These are phyloP conservation scores for Pilatotrama ljubarskyi DNA, from an alignment of 768 basidiomycete genomes.

Conservation along the genomic window DNA sequence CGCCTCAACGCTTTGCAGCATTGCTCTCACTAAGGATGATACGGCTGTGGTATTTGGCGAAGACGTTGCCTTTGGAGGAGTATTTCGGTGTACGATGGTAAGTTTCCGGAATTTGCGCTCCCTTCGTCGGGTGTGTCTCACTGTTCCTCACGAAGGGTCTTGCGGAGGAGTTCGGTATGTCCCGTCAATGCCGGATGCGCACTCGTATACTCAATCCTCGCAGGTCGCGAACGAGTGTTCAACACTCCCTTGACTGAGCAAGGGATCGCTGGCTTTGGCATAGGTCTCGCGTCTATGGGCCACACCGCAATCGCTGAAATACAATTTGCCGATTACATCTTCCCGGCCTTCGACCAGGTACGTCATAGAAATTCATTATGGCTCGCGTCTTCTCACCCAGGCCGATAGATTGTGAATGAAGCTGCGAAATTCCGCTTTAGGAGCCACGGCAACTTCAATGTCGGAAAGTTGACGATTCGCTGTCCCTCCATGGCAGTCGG, in stretches of 20 bases:
- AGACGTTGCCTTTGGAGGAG: conserved; percentile 92
- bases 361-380: conserved; percentile 6
- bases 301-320: conserved; percentile 95
- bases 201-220: neutral
- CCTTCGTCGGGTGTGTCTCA: neutral
- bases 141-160: conserved; percentile 55
- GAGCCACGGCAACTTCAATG: conserved; percentile 80
- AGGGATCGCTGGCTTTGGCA: conserved; percentile 93
- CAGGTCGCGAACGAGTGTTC: conserved; percentile 90
- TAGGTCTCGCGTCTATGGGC: conserved; percentile 90
- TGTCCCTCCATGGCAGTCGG: conserved; percentile 90
- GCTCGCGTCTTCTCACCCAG: neutral
- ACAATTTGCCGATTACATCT: conserved; percentile 90
- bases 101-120: neutral
- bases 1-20: conserved; percentile 43
- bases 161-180: conserved; percentile 87
- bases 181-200: neutral
- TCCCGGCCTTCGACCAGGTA: conserved; percentile 92
- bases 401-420: conserved; percentile 81
- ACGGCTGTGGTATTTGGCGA: conserved; percentile 88
- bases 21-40: conserved; percentile 82
- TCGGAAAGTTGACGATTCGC: conserved; percentile 80
- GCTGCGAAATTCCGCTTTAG: conserved; percentile 92
- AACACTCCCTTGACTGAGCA: conserved; percentile 93
- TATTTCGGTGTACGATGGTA: conserved; percentile 93